Evolutionary conservation across 2,329 filamentous ascomycete genomes (phyloP), one percentile per base, ranked within the genome.

Genomic region (Arthroderma sp.): DNA sequence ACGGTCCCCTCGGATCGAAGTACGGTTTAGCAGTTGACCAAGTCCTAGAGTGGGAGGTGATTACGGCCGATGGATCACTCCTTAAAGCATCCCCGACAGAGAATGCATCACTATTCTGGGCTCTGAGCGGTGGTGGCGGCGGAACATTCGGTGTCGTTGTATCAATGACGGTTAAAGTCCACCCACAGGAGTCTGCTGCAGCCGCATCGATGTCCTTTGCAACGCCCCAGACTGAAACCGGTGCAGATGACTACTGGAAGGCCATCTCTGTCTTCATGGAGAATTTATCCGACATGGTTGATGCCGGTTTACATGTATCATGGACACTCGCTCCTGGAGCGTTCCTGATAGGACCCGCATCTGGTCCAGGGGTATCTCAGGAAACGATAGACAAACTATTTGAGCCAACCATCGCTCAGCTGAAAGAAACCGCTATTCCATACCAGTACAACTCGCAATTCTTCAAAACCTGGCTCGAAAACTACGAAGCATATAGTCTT

Each of bases 71-170:
- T 48, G 71, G 72, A 15, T 49, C 55, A 6, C 61, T 70, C 33
- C 52, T 70, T 10, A 66, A 65, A 28, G 70, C 66, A 22, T 65
- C 62, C 8, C 55, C 55, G 29, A 56, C 59, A 5, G 44, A 60
- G 37, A 66, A 73, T 48, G 10, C 58, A 1, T 70, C 73, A 46
- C 56, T 74, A 8, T 73, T 65, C 57, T 72, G 67, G 67, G 70
- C 69, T 3, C 57, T 73, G 28, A 58, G 65, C 15, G 71, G 71
- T 29, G 70, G 66, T 30, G 68, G 67, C 36, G 61, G 61, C 22
- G 66, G 43, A 10, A 44, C 68, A 32, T 81, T 72, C 49, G 77
- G 65, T 3, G 64, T 79, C 2, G 73, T 80, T 1, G 56, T 68
- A 8, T 75, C 72, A 2, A 64, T 79, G 57, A 78, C 73, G 0